These are phyloP conservation scores for Cercophora sp. DNA, from an alignment of 495 filamentous ascomycete species.

Conservation along the genomic window DNA sequence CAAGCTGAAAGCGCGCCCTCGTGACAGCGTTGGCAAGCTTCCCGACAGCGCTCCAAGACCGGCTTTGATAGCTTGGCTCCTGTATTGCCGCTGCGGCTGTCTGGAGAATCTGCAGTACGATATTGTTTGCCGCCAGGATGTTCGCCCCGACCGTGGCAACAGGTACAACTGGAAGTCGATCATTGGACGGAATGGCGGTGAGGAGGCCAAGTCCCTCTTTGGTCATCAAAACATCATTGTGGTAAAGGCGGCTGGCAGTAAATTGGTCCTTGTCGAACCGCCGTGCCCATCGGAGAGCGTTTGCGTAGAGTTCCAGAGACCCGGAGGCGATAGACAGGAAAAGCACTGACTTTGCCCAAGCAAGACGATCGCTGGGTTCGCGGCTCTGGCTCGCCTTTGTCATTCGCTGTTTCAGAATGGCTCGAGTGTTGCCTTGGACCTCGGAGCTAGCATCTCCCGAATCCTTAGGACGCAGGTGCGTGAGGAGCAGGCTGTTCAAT, in stretches of 20 bases:
- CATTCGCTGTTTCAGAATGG: slow-evolving; percentile 8
- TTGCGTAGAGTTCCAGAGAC: slow-evolving; percentile 19
- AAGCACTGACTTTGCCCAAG: slow-evolving; percentile 19
- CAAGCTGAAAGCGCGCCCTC: slow-evolving; percentile 4
- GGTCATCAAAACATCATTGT: background rate
- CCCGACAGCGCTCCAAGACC: background rate
- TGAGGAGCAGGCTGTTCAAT: background rate
- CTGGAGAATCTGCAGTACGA: slow-evolving; percentile 16
- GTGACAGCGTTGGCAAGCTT: slow-evolving; percentile 10
- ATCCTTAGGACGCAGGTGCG: background rate
- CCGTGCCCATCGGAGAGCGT: slow-evolving; percentile 20
- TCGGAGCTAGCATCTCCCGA: background rate
- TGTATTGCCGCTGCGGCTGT: slow-evolving; percentile 4
- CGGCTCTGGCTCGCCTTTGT: slow-evolving; percentile 6
- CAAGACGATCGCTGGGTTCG: slow-evolving; percentile 4
- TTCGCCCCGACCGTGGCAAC: background rate
- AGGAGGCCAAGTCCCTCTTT: slow-evolving; percentile 18
- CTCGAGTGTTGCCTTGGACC: background rate
- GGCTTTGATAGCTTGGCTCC: background rate
- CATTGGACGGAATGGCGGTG: slow-evolving; percentile 10
- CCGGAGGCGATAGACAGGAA: slow-evolving; percentile 21
- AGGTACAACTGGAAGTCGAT: background rate
- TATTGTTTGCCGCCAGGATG: slow-evolving; percentile 15
- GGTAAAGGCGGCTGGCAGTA: slow-evolving; percentile 4
- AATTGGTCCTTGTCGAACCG: slow-evolving; percentile 17